Conservation (phyloP, 2,329 filamentous ascomycete genomes). For the Aspergillus eucalypticola region DNA sequence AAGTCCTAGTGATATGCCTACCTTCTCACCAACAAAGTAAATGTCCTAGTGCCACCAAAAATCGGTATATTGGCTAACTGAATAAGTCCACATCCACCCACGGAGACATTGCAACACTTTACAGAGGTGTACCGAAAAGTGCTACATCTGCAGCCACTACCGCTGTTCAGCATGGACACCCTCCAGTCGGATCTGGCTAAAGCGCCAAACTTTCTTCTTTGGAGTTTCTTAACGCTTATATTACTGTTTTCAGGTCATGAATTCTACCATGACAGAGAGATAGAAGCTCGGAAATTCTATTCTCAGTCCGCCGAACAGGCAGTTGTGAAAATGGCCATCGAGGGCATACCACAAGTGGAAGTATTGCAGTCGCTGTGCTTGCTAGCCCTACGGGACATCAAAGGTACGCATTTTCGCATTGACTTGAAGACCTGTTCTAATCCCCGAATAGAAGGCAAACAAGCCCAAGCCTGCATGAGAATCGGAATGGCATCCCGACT, state of each 20-base stretch:
- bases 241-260: conserved; percentile 3
- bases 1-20: neutral
- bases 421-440: neutral
- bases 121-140: conserved; percentile 5
- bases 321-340: neutral
- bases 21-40: neutral
- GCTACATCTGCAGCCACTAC: conserved; percentile 11
- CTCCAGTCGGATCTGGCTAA: neutral
- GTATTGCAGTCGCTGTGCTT: conserved; percentile 10
- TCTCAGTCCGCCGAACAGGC: conserved; percentile 4
- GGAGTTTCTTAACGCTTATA: conserved; percentile 5
- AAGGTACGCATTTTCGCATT: neutral
- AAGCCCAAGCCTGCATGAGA: conserved; percentile 10
- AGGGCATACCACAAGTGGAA: neutral
- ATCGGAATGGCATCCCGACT: conserved; percentile 11
- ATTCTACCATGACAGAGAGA: neutral
- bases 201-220: neutral
- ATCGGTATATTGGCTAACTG: neutral
- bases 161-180: neutral
- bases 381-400: conserved; percentile 5
- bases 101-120: neutral
- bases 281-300: conserved; percentile 7
- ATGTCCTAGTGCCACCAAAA: neutral
- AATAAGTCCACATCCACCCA: neutral
- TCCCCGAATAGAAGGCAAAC: neutral